Evolutionary conservation across 495 filamentous ascomycete genomes (phyloP), one percentile per base, ranked within the genome.

Genomic region (Jackrogersella multiformis): DNA sequence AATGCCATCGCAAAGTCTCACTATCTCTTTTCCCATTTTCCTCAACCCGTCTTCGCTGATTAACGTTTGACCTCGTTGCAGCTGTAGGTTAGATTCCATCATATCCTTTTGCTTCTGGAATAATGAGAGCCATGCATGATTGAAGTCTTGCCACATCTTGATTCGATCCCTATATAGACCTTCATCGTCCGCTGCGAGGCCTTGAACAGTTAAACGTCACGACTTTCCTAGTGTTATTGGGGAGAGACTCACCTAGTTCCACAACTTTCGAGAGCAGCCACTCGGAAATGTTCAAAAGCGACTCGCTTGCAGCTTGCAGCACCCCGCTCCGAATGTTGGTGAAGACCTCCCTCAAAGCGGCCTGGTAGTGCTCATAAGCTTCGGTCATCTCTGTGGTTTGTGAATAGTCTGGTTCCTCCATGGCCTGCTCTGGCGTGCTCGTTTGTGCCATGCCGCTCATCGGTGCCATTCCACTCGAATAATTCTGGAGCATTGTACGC

Each of bases 91-190:
- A 1, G 85, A 81, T 48, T 86, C 81, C 52, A 91, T 73, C 81
- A 94, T 79, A 54, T 97, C 92, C 72, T 91, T 93, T 73, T 99
- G 93, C 66, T 86, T 89, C 72, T 96, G 92, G 48, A 94, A 88
- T 16, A 95, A 79, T 4, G 90, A 87, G 32, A 98, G 86, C 95
- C 95, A 99, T 67, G 92, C 95, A 52, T 90, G 85, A 74, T 99
- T 98, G 81, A 98, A 97, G 68, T 97, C 90, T 69, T 89, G 89
- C 95, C 95, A 99, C 28, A 98, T 81, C 73, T 88, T 86, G 64
- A 96, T 83, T 46, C 92, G 86, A 58, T 93, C 87, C 30, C 79
- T 74, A 68, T 94, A 86, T 30, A 91, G 79, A 44, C 81, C 77
- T 59, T 89, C 85, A 67, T 97, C 89, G 79, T 99, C 95, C 60